Evolutionary conservation across 2,329 filamentous ascomycete genomes (phyloP).

Genomic region (Periconia digitata): DNA sequence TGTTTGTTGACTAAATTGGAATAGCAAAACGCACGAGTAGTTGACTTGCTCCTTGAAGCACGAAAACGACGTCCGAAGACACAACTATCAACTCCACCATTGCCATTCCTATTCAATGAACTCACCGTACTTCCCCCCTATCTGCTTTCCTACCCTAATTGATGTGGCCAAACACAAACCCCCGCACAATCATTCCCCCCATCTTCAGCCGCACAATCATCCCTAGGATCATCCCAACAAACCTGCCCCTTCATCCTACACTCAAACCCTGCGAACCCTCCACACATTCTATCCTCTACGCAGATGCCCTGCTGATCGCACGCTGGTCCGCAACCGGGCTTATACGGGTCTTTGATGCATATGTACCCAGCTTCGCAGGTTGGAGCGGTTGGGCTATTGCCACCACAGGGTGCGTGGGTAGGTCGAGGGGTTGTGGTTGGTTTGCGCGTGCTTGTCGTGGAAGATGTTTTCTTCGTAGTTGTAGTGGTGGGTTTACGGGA

Average conservation of each 20-base stretch:
- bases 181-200: constrained; percentile 49
- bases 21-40: too few relatives aligned
- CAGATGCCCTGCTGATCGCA: constrained; percentile 40
- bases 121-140: not conserved
- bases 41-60: too few relatives aligned
- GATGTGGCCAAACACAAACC: constrained; percentile 41
- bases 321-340: constrained; percentile 32
- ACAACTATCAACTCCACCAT: not conserved
- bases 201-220: constrained; percentile 40
- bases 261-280: constrained; percentile 42
- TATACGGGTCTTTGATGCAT: constrained; percentile 36
- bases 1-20: too few relatives aligned
- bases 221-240: constrained; percentile 47
- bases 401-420: constrained; percentile 30
- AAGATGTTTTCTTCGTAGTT: constrained; percentile 4
- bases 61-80: too few relatives aligned
- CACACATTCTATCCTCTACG: constrained; percentile 41
- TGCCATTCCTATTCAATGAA: not conserved
- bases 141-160: not conserved
- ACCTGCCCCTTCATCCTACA: constrained; percentile 36
- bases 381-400: constrained; percentile 16
- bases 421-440: constrained; percentile 4
- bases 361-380: constrained; percentile 17
- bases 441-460: constrained; percentile 1
- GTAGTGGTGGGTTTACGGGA: not conserved